phyloP scores from a whole-genome alignment of 257 asterid genomes.

The Plantago elongata region DNA sequence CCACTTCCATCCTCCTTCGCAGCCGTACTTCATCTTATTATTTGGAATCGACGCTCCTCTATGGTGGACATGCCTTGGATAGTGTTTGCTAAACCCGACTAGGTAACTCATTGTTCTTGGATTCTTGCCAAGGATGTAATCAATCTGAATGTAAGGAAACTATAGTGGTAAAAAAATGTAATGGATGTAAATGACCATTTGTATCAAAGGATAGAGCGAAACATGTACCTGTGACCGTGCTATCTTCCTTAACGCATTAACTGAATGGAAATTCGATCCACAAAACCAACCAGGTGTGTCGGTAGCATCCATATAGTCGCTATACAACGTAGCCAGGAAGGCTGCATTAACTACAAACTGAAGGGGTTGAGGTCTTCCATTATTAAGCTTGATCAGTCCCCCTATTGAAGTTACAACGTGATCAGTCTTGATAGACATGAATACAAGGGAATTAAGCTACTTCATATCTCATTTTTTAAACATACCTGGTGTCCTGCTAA shows the following conservation, averaged over 20 bases:
- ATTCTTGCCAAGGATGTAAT: slow-evolving; percentile 85
- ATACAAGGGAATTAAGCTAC: no score
- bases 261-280: slow-evolving; percentile 87
- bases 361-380: slow-evolving; percentile 94
- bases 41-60: slow-evolving; percentile 94
- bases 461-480: no score
- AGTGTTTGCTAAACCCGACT: slow-evolving; percentile 76
- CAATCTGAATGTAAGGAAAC: slow-evolving; percentile 41
- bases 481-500: slow-evolving; percentile 80
- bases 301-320: slow-evolving; percentile 89
- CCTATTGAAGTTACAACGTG: slow-evolving; percentile 35
- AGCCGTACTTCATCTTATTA: slow-evolving; percentile 60
- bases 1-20: slow-evolving; percentile 95
- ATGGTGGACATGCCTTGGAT: slow-evolving; percentile 87
- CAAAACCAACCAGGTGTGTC: slow-evolving; percentile 98
- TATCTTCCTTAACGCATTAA: slow-evolving; percentile 64
- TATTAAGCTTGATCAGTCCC: slow-evolving; percentile 81
- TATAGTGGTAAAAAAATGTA: background rate
- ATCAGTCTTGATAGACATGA: no score
- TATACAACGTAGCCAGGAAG: slow-evolving; percentile 73
- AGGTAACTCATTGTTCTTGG: slow-evolving; percentile 93
- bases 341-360: slow-evolving; percentile 92
- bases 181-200: no score
- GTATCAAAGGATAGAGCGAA: no score
- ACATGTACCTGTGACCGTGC: slow-evolving; percentile 77